phyloP scores from a whole-genome alignment of 1,284 basidiomycete species.

The Salmacisia buchloeana region DNA sequence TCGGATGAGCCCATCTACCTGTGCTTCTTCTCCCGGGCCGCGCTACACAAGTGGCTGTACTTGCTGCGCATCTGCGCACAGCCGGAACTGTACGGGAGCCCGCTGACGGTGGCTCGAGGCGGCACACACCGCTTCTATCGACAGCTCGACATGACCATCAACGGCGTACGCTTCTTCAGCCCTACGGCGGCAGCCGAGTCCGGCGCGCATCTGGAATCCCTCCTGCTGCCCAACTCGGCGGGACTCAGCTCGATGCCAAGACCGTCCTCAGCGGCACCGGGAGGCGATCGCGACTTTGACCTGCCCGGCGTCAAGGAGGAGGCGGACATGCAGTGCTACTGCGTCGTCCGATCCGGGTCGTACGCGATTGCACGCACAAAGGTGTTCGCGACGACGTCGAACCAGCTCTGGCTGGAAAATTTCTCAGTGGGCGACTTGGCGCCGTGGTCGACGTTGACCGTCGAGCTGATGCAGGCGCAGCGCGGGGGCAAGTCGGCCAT shows the following conservation, averaged over 20 bases:
- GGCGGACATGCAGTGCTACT: conserved; percentile 29
- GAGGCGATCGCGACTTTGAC: conserved; percentile 13
- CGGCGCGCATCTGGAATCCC: conserved; percentile 13
- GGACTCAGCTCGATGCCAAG: conserved; percentile 20
- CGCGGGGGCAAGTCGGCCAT: conserved; percentile 22
- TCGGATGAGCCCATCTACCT: conserved; percentile 30
- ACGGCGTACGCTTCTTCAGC: conserved; percentile 7
- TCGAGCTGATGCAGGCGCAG: conserved; percentile 31
- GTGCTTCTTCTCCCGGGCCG: conserved; percentile 21
- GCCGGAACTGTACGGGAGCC: conserved; percentile 33
- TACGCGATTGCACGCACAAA: conserved; percentile 34
- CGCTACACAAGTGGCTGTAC: conserved; percentile 22
- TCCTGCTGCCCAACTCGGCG: conserved; percentile 12
- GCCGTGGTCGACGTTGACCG: conserved; percentile 20
- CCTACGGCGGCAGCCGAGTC: conserved; percentile 15
- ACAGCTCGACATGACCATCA: conserved; percentile 33
- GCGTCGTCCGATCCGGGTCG: conserved; percentile 29
- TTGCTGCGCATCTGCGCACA: conserved; percentile 25
- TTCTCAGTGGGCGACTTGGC: conserved; percentile 30
- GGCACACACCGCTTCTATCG: conserved; percentile 33
- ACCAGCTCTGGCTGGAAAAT: conserved; percentile 25
- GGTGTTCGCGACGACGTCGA: conserved; percentile 12
- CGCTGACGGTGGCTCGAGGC: conserved; percentile 14
- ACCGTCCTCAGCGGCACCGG: conserved; percentile 14
- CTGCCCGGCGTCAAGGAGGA: neutral